These are phyloP conservation scores for Xylaria sp. DNA, from an alignment of 2,329 filamentous ascomycete genomes.

Conservation along the genomic window DNA sequence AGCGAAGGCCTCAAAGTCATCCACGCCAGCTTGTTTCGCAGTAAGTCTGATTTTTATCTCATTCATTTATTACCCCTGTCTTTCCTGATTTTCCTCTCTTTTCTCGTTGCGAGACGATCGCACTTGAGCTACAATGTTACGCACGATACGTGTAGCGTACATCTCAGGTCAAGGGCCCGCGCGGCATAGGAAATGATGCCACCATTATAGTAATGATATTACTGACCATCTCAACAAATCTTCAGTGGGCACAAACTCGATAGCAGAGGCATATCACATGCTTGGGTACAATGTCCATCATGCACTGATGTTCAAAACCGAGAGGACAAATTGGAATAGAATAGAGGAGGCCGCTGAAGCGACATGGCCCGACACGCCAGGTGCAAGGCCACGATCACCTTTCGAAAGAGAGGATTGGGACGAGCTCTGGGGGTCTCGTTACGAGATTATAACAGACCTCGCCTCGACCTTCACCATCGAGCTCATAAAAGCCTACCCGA, in stretches of 20 bases:
- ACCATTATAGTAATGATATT: background rate
- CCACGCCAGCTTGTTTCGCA: slow-evolving; percentile 19
- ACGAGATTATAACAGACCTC: slow-evolving; percentile 33
- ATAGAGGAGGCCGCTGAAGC: slow-evolving; percentile 24
- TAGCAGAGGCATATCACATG: slow-evolving; percentile 28
- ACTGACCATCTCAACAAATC: slow-evolving; percentile 6
- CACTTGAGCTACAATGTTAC: background rate
- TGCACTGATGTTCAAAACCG: background rate
- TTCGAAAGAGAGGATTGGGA: slow-evolving; percentile 21
- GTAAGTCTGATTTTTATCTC: too few relatives aligned
- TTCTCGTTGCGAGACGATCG: background rate
- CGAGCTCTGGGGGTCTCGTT: slow-evolving; percentile 15
- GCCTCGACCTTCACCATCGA: slow-evolving; percentile 27
- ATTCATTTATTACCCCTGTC: too few relatives aligned
- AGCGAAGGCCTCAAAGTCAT: slow-evolving; percentile 21
- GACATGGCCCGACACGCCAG: slow-evolving; percentile 1
- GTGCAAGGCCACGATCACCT: background rate
- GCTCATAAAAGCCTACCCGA: slow-evolving; percentile 32
- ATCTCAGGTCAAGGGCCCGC: background rate
- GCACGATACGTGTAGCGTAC: background rate
- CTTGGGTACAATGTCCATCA: slow-evolving; percentile 30
- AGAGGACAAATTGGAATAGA: slow-evolving; percentile 16
- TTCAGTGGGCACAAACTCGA: slow-evolving; percentile 29
- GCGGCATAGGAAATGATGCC: background rate
- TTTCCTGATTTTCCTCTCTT: background rate